These are phyloP conservation scores for Rhizophagus prolifer DNA, from an alignment of 192 early-diverging fungal species.

Conservation along the genomic window DNA sequence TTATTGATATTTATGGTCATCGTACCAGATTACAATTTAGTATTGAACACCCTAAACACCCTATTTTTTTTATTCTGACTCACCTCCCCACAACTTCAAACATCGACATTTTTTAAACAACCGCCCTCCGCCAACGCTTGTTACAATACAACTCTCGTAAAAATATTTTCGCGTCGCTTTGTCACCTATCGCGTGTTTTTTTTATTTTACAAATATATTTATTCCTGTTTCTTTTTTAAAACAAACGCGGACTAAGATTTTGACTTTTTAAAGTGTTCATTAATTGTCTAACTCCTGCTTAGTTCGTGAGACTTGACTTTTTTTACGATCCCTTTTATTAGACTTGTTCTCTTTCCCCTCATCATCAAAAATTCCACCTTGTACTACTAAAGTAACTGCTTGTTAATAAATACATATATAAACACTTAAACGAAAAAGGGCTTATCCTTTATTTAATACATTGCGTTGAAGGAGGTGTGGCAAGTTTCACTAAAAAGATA, in stretches of 20 bases:
- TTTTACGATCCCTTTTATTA: neutral
- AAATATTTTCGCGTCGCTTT: conserved; percentile 13
- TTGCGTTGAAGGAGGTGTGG: conserved; percentile 17
- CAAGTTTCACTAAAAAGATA: neutral
- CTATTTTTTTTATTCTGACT: neutral
- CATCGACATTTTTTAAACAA: neutral
- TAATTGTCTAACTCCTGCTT: neutral
- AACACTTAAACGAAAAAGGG: neutral
- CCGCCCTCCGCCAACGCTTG: neutral
- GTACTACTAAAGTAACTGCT: neutral
- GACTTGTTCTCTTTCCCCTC: neutral
- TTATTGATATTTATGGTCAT: conserved; percentile 1
- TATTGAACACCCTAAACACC: neutral
- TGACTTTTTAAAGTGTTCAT: neutral
- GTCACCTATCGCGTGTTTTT: conserved; percentile 16
- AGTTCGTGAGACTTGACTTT: neutral
- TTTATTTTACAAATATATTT: neutral
- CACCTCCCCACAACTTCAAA: neutral
- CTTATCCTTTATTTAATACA: neutral
- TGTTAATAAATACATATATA: neutral
- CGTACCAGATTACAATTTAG: neutral
- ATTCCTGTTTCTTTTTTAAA: neutral
- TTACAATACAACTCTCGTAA: neutral
- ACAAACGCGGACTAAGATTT: neutral
- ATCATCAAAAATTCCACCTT: neutral